Evolutionary conservation across 148 eudicot species (phyloP).

Genomic region (Rhododendron simsii): DNA sequence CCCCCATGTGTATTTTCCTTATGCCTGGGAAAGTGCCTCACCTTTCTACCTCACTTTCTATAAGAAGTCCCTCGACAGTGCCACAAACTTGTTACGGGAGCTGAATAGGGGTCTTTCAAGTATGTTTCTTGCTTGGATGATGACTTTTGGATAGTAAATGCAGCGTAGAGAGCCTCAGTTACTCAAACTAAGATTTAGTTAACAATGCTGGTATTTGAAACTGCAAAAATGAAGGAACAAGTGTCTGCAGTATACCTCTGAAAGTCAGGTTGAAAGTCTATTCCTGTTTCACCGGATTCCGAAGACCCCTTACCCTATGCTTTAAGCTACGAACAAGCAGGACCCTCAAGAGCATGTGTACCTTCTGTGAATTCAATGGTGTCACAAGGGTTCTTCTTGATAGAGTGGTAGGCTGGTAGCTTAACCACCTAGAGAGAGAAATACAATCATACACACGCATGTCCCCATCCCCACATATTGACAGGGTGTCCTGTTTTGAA

Average conservation of each 20-base stretch:
- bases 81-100: neutral
- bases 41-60: neutral
- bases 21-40: neutral
- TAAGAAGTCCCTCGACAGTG: neutral
- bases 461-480: neutral
- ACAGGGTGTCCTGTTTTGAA: neutral
- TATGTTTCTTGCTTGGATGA: neutral
- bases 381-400: neutral
- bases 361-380: neutral
- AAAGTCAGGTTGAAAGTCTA: neutral
- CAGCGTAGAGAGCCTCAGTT: neutral
- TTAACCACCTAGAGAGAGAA: neutral
- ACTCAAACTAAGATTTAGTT: neutral
- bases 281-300: neutral
- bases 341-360: neutral
- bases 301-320: neutral
- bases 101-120: neutral
- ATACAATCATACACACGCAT: neutral
- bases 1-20: neutral
- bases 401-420: neutral
- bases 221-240: neutral
- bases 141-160: neutral
- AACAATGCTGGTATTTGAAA: neutral
- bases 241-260: neutral
- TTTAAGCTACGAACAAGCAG: neutral